Evolutionary conservation across 1,139 yeast genomes (phyloP).

Genomic region (Saccharomycopsis hybrid): DNA sequence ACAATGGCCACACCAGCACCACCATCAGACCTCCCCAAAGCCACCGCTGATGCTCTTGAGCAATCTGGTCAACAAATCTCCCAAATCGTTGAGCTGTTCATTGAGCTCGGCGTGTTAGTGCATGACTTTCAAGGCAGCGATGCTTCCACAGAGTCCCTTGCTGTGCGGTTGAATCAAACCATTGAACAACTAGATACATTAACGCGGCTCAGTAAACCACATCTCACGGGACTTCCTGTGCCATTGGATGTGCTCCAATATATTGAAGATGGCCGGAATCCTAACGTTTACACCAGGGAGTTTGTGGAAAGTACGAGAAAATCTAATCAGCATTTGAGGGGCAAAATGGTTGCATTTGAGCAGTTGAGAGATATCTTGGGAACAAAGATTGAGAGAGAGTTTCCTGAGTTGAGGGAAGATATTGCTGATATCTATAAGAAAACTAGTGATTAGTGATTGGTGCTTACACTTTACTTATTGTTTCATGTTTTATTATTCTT

Average conservation of each 20-base stretch:
- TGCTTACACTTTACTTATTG: neutral
- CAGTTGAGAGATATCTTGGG: conserved; percentile 60
- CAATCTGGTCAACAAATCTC: conserved; percentile 53
- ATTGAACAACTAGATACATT: conserved; percentile 31
- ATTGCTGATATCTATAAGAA: conserved; percentile 47
- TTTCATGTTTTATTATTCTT: neutral
- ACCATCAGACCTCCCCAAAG: neutral
- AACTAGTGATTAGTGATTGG: conserved; percentile 26
- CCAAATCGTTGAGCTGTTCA: conserved; percentile 72
- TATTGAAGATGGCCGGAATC: conserved; percentile 93
- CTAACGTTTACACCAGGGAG: conserved; percentile 94
- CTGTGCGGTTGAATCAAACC: conserved; percentile 33
- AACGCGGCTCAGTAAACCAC: conserved; percentile 28
- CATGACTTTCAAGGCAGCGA: conserved; percentile 90
- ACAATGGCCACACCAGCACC: too few species aligned
- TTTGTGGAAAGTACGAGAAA: conserved; percentile 88
- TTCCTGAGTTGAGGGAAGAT: conserved; percentile 59
- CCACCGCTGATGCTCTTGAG: conserved; percentile 10
- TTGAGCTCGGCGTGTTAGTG: conserved; percentile 83
- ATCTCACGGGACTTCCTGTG: conserved; percentile 40
- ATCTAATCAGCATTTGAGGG: conserved; percentile 81
- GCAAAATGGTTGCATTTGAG: conserved; percentile 62
- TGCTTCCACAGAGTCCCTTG: conserved; percentile 52
- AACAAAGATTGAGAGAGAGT: conserved; percentile 61
- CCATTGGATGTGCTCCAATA: conserved; percentile 78